phyloP scores from a whole-genome alignment of 75 land plant genomes.

The Cunninghamia lanceolata region DNA sequence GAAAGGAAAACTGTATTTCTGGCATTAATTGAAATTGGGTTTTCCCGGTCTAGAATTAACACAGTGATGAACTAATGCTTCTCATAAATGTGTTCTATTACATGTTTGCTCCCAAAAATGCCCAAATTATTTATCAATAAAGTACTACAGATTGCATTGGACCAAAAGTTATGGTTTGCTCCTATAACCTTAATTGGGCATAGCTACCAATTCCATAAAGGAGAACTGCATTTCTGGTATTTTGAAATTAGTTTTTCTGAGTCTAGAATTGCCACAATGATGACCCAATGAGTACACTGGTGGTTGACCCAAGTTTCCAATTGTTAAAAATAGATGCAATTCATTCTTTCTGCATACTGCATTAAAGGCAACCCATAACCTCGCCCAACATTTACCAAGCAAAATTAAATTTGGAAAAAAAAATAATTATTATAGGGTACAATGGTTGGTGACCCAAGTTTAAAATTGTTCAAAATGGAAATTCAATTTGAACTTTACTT shows the following conservation, averaged over 20 bases:
- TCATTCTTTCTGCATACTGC: neutral
- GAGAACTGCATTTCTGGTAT: neutral
- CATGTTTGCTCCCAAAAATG: neutral
- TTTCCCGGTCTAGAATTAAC: neutral
- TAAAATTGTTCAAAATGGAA: no score
- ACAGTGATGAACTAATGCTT: neutral
- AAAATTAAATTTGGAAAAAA: no score
- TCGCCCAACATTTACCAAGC: neutral
- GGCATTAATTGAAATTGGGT: neutral
- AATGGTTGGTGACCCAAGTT: no score
- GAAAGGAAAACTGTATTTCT: neutral
- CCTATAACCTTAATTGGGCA: neutral
- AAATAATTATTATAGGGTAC: no score
- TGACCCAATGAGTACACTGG: no score
- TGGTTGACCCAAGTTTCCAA: neutral
- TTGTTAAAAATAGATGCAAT: no score
- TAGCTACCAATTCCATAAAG: neutral
- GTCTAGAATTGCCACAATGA: no score
- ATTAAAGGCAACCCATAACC: neutral
- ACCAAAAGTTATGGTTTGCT: neutral
- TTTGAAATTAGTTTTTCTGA: no score
- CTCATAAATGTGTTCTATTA: neutral
- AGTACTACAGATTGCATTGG: neutral
- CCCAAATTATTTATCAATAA: neutral
- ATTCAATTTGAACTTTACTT: no score